Evolutionary conservation across 768 basidiomycete genomes (phyloP).

Genomic region (Epithele typhae): DNA sequence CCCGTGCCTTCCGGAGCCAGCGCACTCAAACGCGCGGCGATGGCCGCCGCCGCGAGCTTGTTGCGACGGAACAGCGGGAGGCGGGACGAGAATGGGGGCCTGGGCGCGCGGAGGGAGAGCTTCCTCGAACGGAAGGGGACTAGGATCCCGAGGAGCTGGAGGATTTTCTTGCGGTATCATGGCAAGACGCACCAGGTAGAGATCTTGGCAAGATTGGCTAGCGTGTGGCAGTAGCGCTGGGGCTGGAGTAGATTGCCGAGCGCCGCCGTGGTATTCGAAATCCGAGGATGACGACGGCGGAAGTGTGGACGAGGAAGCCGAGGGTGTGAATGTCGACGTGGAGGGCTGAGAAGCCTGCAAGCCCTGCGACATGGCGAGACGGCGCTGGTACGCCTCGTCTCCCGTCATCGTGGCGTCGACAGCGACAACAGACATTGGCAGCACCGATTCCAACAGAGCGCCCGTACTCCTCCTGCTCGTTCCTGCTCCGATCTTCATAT

Average conservation of each 20-base stretch:
- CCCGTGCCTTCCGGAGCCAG: constrained; percentile 36
- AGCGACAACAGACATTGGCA: constrained; percentile 17
- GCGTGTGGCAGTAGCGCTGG: neutral
- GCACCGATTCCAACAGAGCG: constrained; percentile 27
- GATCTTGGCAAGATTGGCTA: constrained; percentile 60
- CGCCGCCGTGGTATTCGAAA: neutral
- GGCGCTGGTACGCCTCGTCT: constrained; percentile 77
- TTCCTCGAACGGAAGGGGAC: constrained; percentile 23
- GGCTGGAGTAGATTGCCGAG: neutral
- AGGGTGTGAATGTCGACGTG: neutral
- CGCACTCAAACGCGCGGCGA: constrained; percentile 70
- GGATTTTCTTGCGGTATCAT: constrained; percentile 42
- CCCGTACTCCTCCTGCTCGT: constrained; percentile 51
- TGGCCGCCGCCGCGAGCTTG: constrained; percentile 70
- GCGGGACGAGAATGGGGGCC: constrained; percentile 45
- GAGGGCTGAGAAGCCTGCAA: constrained; percentile 11
- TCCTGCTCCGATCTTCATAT: constrained; percentile 40
- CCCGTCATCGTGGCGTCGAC: constrained; percentile 52
- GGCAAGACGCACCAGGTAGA: constrained; percentile 56
- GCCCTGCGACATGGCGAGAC: constrained; percentile 61
- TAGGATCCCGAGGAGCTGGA: constrained; percentile 16
- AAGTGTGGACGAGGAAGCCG: neutral
- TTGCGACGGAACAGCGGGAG: constrained; percentile 53
- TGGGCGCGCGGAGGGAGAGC: constrained; percentile 55
- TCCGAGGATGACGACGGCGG: constrained; percentile 8